Percentiles rank a stretch among this genome's conserved stretches.
These are phyloP conservation scores for Paradendryphiella salina DNA, from an alignment of 2,329 filamentous ascomycete species.

Conservation along the genomic window DNA sequence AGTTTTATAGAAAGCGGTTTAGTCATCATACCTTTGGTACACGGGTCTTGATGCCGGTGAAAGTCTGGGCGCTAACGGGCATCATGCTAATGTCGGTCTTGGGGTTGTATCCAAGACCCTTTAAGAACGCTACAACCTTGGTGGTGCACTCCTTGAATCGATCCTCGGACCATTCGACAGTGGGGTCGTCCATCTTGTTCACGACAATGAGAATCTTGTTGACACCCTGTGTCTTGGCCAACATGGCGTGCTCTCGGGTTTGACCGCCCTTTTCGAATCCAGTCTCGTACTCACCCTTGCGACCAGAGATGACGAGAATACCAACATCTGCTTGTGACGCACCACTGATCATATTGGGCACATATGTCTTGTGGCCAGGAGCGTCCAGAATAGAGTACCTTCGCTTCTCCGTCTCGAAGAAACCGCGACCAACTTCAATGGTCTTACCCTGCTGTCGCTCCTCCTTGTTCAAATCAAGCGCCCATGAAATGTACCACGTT, in stretches of 20 bases:
- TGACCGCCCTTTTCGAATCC: conserved; percentile 97
- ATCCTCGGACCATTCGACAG: conserved; percentile 92
- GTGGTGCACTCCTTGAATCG: conserved; percentile 91
- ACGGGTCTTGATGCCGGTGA: conserved; percentile 83
- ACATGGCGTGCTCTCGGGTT: conserved; percentile 94
- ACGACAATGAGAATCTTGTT: conserved; percentile 87
- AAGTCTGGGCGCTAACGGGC: conserved; percentile 90
- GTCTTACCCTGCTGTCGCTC: conserved; percentile 97
- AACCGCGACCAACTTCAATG: conserved; percentile 92
- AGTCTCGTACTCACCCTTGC: conserved; percentile 98
- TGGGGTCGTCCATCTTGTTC: conserved; percentile 99
- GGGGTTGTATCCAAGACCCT: conserved; percentile 89
- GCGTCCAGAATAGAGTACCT: conserved; percentile 96
- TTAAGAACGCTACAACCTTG: conserved; percentile 86
- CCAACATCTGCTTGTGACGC: conserved; percentile 69
- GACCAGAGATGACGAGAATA: conserved; percentile 91
- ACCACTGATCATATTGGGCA: conserved; percentile 97
- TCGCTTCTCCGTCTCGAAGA: conserved; percentile 91
- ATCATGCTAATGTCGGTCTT: conserved; percentile 95
- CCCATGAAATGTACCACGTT: conserved; percentile 99
- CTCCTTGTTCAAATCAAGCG: conserved; percentile 94
- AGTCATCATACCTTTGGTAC: conserved; percentile 58
- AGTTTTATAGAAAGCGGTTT: neutral
- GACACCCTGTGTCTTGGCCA: conserved; percentile 97
- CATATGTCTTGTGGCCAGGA: conserved; percentile 96